These are phyloP conservation scores for Cyphellophora europaea DNA, from an alignment of 2,329 filamentous ascomycete species.

Conservation along the genomic window DNA sequence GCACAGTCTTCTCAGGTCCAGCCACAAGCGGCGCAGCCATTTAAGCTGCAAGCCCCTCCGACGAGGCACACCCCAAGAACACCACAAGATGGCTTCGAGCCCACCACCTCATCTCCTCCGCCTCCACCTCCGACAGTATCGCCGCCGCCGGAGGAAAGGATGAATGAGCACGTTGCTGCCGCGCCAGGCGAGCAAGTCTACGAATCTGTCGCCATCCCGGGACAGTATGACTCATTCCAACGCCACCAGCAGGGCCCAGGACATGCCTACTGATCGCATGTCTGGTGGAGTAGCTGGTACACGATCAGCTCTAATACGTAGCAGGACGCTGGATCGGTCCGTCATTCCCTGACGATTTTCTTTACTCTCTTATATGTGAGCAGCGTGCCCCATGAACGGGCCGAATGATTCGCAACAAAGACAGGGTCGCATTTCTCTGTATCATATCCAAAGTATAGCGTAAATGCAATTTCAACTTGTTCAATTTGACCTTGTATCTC, in stretches of 20 bases:
- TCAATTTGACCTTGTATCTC: no score
- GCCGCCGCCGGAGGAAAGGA: conserved; percentile 32
- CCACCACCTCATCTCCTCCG: conserved; percentile 30
- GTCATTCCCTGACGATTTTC: no score
- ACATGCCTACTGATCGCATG: no score
- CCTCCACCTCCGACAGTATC: conserved; percentile 21
- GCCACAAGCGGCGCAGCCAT: conserved; percentile 46
- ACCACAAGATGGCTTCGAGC: conserved; percentile 53
- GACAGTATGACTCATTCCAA: conserved; percentile 51
- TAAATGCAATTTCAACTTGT: no score
- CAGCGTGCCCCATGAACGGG: no score
- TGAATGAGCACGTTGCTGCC: conserved; percentile 56
- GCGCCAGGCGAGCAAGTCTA: conserved; percentile 78
- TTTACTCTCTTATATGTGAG: no score
- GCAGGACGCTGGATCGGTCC: no score
- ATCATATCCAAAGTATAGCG: no score
- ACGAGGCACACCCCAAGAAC: conserved; percentile 65
- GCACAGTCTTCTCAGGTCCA: conserved; percentile 38
- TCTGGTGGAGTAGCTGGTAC: no score
- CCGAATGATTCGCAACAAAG: no score
- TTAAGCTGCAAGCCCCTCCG: conserved; percentile 80
- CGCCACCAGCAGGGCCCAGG: not conserved
- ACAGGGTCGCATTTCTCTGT: no score
- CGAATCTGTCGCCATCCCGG: conserved; percentile 78
- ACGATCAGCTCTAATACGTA: no score